Evolutionary conservation across 306 rosid species (phyloP), one percentile per base, ranked within the genome.

Genomic region (Sicyos baderoa): DNA sequence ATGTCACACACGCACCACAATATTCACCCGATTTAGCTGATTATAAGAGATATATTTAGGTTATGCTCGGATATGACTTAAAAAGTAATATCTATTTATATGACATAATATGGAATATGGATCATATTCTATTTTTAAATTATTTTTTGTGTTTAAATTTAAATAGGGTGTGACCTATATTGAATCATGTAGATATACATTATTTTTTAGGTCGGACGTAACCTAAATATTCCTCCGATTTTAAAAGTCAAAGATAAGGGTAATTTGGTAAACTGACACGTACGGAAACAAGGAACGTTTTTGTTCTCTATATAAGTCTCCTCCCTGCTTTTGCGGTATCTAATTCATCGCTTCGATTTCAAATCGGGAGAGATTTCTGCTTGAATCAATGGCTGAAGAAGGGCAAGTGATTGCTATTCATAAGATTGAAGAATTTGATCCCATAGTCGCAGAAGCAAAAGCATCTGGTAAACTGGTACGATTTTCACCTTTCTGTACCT

Each of bases 381-480:
- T 69, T 9, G 40, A 69, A 32, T 0, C 69, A 50, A 71, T 71
- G 76, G 80, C 75, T 2, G 85, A 69, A 62, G 85, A 77, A 60
- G 86, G 84, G 3, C 79, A 75, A 13, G 90, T 81, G 12, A 79
- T 83, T 49, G 53, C 72, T 9, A 42, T 78, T 50, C 84, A 77
- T 71, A 66, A 72, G 17, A 77, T 71, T 50, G 79, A 79, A 0
- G 17, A 69, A 3, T 83, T 85, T 83, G 76, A 52, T 0, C 45
- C 58, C 23, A 81, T 50, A 0, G 19, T 81, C 49, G n/a, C 71
- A 71, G 73, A 68, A 50, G 88, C 76, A 64, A 74, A 2, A 0
- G 83, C 67, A 1, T 18, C 84, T 59, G 75, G 80, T 16, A 79
- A 83, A 76, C 75, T 83, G 82, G 91, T 85, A 74, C 32, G 42